Evolutionary conservation across 1,139 yeast species (phyloP).

Genomic region (Zygotorulaspora mrakii): DNA sequence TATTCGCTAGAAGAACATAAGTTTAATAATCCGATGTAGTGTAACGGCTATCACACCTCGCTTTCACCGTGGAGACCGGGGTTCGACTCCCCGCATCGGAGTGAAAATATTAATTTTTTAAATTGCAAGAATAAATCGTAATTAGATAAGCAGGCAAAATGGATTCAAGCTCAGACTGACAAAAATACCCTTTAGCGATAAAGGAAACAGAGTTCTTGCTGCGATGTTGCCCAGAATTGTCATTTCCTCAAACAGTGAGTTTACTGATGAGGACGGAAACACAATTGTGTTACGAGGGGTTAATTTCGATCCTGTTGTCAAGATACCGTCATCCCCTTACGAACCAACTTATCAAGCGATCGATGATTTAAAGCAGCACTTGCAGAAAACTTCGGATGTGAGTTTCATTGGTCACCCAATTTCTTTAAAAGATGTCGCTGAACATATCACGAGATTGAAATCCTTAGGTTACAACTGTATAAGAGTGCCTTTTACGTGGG

Average conservation of each 20-base stretch:
- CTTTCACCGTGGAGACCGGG: conserved; percentile 39
- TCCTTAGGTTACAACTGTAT: conserved; percentile 80
- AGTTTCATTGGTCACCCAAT: conserved; percentile 83
- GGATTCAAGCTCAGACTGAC: too few species aligned
- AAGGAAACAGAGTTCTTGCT: not conserved
- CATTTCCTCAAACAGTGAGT: conserved; percentile 44
- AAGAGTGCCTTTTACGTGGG: conserved; percentile 83
- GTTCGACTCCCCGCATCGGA: conserved; percentile 39
- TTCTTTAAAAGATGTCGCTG: conserved; percentile 65
- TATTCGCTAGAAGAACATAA: too few species aligned
- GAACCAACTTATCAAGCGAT: conserved; percentile 52
- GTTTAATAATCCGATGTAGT: conserved; percentile 36
- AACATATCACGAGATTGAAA: conserved; percentile 65
- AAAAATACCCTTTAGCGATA: not conserved
- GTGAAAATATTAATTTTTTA: conserved; percentile 14
- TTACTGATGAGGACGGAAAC: conserved; percentile 60
- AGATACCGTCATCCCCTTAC: conserved; percentile 60
- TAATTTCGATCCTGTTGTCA: conserved; percentile 73
- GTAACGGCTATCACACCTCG: conserved; percentile 38
- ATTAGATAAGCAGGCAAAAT: too few species aligned
- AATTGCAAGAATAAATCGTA: too few species aligned
- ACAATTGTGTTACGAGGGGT: conserved; percentile 70
- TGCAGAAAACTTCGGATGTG: conserved; percentile 65
- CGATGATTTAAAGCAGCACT: conserved; percentile 43
- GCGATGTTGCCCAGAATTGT: conserved; percentile 18